Evolutionary conservation across 139 green algal genomes (phyloP).

Genomic region (Chlorella ohadii): DNA sequence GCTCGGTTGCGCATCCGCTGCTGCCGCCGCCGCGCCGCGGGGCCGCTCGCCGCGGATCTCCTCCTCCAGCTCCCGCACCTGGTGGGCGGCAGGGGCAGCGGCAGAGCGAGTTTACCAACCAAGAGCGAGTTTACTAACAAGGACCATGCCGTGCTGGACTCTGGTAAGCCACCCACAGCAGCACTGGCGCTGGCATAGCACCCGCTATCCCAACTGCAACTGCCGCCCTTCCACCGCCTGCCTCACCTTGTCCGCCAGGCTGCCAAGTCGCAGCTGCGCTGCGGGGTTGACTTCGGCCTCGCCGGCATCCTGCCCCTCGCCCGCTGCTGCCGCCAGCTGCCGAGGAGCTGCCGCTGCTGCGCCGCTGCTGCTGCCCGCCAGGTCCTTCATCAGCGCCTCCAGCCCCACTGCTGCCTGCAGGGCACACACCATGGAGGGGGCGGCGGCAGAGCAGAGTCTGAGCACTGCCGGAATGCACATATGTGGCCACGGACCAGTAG

Average conservation of each 20-base stretch:
- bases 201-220: neutral
- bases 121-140: too few relatives aligned
- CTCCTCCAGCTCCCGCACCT: conserved; percentile 30
- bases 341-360: neutral
- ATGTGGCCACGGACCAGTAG: too few relatives aligned
- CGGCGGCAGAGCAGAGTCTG: too few relatives aligned
- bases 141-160: too few relatives aligned
- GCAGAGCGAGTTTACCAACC: too few relatives aligned
- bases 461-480: too few relatives aligned
- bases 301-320: neutral
- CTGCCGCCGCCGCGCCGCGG: neutral
- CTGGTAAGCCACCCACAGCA: too few relatives aligned
- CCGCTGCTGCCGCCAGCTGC: neutral
- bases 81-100: neutral
- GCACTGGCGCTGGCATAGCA: neutral
- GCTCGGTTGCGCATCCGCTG: neutral
- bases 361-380: conserved; percentile 47
- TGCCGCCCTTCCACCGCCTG: too few relatives aligned
- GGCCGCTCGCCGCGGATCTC: conserved; percentile 31
- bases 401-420: conserved; percentile 70
- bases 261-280: conserved; percentile 22
- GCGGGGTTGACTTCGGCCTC: neutral
- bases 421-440: too few relatives aligned
- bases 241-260: conserved; percentile 39
- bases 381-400: conserved; percentile 80